Percentiles rank a stretch among this genome's conserved stretches.
Conservation (phyloP, 2,329 filamentous ascomycete genomes). For the Cladosporium sphaerospermum region DNA sequence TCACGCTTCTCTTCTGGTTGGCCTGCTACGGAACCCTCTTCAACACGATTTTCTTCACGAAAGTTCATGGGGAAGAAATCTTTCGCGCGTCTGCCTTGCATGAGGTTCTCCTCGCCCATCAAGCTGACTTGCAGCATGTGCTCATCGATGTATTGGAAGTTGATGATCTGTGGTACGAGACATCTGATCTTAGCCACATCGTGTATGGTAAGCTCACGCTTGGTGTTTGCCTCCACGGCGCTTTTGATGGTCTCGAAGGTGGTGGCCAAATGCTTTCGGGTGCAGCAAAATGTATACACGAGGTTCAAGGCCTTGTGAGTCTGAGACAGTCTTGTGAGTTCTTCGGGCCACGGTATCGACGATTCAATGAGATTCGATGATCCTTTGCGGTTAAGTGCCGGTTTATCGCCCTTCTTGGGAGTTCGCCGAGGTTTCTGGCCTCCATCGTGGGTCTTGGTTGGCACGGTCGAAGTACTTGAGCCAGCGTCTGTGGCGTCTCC, state of each 20-base stretch:
- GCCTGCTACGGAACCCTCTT: constrained; percentile 21
- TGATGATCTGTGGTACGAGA: constrained; percentile 69
- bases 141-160: constrained; percentile 82
- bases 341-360: constrained; percentile 63
- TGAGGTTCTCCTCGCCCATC: constrained; percentile 60
- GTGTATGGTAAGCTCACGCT: constrained; percentile 60
- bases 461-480: constrained; percentile 32
- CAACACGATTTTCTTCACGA: constrained; percentile 29
- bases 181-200: constrained; percentile 79
- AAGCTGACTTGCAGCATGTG: constrained; percentile 73
- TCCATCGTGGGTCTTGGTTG: constrained; percentile 54
- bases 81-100: constrained; percentile 52
- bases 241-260: constrained; percentile 84
- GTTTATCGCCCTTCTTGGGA: constrained; percentile 34
- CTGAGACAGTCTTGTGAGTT: constrained; percentile 66
- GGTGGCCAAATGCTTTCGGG: constrained; percentile 83
- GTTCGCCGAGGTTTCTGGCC: constrained; percentile 46
- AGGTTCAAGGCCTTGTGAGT: constrained; percentile 82
- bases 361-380: constrained; percentile 48
- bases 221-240: constrained; percentile 77
- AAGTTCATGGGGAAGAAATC: constrained; percentile 42
- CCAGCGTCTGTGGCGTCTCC: constrained; percentile 13
- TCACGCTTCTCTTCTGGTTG: constrained; percentile 42
- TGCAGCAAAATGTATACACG: constrained; percentile 91
- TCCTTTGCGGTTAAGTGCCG: constrained; percentile 38